Conservation (phyloP, 2,329 filamentous ascomycete species). For the Botrytis elliptica region DNA sequence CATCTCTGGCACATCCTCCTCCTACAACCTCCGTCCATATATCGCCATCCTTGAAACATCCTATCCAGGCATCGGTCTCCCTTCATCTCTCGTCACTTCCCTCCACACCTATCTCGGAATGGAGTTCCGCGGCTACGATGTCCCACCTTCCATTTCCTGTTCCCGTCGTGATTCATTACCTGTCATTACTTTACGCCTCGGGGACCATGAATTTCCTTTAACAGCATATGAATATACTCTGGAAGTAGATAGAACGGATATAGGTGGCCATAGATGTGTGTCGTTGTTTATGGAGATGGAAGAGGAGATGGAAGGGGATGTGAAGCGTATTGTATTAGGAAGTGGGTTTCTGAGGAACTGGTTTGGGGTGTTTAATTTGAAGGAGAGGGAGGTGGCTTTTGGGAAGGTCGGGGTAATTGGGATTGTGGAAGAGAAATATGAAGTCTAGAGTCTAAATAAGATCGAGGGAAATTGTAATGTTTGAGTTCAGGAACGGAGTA, state of each 20-base stretch:
- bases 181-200: neutral
- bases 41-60: conserved; percentile 8
- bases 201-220: conserved; percentile 1
- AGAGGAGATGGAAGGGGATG: neutral
- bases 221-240: conserved; percentile 23
- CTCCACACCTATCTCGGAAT: conserved; percentile 8
- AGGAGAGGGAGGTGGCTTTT: conserved; percentile 22
- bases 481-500: neutral
- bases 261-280: conserved; percentile 22
- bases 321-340: conserved; percentile 23
- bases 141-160: conserved; percentile 4
- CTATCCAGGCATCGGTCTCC: conserved; percentile 10
- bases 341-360: conserved; percentile 24
- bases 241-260: conserved; percentile 18
- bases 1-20: neutral
- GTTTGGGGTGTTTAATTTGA: conserved; percentile 23
- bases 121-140: neutral
- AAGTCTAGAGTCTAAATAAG: neutral
- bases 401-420: neutral
- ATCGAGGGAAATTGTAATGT: neutral
- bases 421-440: neutral
- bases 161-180: conserved; percentile 1
- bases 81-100: neutral
- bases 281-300: conserved; percentile 21
- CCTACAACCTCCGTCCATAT: neutral